Conservation (phyloP, 2,329 filamentous ascomycete genomes). For the Bipolaris oryzae region DNA sequence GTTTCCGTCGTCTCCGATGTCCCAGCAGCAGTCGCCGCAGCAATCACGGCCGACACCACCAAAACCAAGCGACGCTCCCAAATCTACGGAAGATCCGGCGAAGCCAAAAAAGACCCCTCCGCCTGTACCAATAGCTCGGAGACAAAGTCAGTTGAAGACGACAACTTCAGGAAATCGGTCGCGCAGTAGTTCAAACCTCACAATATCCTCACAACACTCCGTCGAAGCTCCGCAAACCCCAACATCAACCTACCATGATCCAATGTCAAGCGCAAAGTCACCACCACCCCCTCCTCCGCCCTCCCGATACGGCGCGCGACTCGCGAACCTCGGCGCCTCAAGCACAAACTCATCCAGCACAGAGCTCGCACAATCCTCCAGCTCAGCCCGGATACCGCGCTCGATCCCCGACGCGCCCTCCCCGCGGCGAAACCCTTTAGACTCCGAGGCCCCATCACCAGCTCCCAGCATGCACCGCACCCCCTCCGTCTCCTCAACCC, state of each 20-base stretch:
- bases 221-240: slow-evolving; percentile 33
- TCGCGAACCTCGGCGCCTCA: slow-evolving; percentile 30
- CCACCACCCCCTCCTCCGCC: slow-evolving; percentile 45
- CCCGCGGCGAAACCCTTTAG: slow-evolving; percentile 35
- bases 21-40: slow-evolving; percentile 25
- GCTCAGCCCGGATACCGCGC: slow-evolving; percentile 25
- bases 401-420: slow-evolving; percentile 28
- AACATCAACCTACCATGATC: slow-evolving; percentile 19
- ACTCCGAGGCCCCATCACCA: slow-evolving; percentile 32
- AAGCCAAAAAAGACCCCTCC: slow-evolving; percentile 42
- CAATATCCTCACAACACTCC: slow-evolving; percentile 45
- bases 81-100: slow-evolving; percentile 27
- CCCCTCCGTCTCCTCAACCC: slow-evolving; percentile 36
- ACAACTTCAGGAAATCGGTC: slow-evolving; percentile 32
- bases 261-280: slow-evolving; percentile 29
- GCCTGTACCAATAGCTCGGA: slow-evolving; percentile 43
- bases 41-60: slow-evolving; percentile 20
- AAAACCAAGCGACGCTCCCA: slow-evolving; percentile 22
- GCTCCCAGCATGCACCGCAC: slow-evolving; percentile 29
- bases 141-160: slow-evolving; percentile 46
- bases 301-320: slow-evolving; percentile 39
- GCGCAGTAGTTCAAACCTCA: slow-evolving; percentile 46
- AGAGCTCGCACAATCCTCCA: slow-evolving; percentile 32
- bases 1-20: slow-evolving; percentile 60
- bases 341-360: slow-evolving; percentile 40